These are phyloP conservation scores for Quercus glauca DNA, from an alignment of 306 rosid genomes.

Conservation along the genomic window DNA sequence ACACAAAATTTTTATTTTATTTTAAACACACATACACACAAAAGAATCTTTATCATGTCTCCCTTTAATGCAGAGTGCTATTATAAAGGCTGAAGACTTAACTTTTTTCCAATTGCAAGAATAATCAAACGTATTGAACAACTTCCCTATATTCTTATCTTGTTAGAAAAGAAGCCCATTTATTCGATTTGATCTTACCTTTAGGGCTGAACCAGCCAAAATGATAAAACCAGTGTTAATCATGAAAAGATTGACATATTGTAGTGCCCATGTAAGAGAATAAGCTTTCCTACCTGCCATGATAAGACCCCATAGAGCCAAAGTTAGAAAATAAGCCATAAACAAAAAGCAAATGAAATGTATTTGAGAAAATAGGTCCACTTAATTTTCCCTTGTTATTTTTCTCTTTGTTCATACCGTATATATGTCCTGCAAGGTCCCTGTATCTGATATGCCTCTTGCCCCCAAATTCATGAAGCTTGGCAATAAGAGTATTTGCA, in stretches of 20 bases:
- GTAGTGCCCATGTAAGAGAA: conserved; percentile 81
- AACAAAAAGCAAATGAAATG: not conserved
- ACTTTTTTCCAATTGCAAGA: not conserved
- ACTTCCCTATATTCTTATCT: not conserved
- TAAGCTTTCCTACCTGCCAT: conserved; percentile 78
- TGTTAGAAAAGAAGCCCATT: not conserved
- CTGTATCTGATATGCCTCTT: conserved; percentile 91
- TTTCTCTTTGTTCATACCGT: conserved; percentile 46
- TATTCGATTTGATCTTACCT: conserved; percentile 44
- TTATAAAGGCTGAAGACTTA: not conserved
- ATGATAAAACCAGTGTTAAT: conserved; percentile 82
- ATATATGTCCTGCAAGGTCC: conserved; percentile 82
- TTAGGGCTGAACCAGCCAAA: conserved; percentile 89
- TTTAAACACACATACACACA: no score
- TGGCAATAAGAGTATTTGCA: conserved; percentile 81
- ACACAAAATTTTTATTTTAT: not conserved
- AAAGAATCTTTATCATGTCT: not conserved
- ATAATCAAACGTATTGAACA: not conserved
- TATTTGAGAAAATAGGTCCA: not conserved
- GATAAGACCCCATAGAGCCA: not conserved
- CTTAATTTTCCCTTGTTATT: not conserved
- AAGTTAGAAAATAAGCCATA: not conserved
- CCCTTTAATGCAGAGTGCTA: not conserved
- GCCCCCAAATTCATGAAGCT: conserved; percentile 90
- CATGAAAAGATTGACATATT: conserved; percentile 92